Percentiles rank a stretch among this genome's conserved stretches.
Evolutionary conservation across 352 stramenopile genomes (phyloP).

Genomic region (Thalassiosira hispida): DNA sequence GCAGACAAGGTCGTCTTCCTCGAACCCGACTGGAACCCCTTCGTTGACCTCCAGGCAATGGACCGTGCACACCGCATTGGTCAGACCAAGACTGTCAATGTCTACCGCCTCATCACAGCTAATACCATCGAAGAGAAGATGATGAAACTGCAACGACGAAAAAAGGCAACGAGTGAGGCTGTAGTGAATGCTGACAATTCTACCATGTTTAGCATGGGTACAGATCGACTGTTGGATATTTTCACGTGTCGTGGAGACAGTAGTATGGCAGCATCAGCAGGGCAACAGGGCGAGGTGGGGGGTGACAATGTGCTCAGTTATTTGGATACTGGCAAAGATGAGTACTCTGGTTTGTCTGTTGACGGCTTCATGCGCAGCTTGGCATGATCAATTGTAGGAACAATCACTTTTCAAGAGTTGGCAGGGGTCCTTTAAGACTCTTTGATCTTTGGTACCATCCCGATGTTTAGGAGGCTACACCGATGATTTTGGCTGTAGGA

Average conservation of each 20-base stretch:
- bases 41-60: constrained; percentile 92
- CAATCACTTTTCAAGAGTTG: too few relatives aligned
- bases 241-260: constrained; percentile 67
- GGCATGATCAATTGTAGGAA: constrained; percentile 13
- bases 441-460: too few relatives aligned
- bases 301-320: constrained; percentile 53
- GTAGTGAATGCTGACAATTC: constrained; percentile 86
- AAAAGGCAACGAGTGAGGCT: constrained; percentile 79
- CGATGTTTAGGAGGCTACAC: too few relatives aligned
- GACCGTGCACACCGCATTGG: constrained; percentile 82
- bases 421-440: too few relatives aligned
- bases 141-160: constrained; percentile 75
- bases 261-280: background rate
- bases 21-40: constrained; percentile 98
- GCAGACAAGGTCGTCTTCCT: constrained; percentile 98
- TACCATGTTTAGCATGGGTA: constrained; percentile 84
- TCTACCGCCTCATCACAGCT: constrained; percentile 78
- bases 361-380: constrained; percentile 58
- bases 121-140: constrained; percentile 84
- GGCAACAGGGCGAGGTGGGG: background rate
- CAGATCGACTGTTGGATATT: constrained; percentile 83
- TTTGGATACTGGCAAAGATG: constrained; percentile 57
- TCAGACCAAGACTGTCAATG: constrained; percentile 76
- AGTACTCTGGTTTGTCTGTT: constrained; percentile 69
- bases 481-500: too few relatives aligned